Conservation (phyloP, 78 protist species). For the Polysphondylium violaceum region DNA sequence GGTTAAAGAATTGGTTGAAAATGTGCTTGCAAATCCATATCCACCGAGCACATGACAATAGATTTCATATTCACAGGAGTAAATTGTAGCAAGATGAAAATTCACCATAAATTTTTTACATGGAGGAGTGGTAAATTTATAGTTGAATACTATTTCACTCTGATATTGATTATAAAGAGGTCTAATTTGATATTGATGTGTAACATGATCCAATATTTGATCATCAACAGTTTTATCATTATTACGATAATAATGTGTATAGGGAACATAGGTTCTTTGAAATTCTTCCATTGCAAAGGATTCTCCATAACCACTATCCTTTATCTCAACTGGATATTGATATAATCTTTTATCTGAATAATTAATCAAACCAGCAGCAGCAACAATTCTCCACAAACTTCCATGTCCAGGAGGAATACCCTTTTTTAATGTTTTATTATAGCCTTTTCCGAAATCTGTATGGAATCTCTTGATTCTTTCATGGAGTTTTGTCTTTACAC, state of each 20-base stretch:
- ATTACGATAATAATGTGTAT: not conserved
- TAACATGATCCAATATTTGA: not conserved
- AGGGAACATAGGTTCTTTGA: constrained; percentile 13
- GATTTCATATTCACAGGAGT: not conserved
- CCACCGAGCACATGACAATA: not conserved
- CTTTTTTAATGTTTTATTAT: not conserved
- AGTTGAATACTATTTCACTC: not conserved
- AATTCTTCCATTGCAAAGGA: not conserved
- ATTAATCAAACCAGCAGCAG: constrained; percentile 1
- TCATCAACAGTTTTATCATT: not conserved
- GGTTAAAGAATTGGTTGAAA: not conserved
- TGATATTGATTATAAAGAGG: not conserved
- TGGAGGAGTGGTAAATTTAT: not conserved
- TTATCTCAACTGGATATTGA: not conserved
- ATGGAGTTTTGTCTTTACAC: not conserved
- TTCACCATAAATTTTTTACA: not conserved
- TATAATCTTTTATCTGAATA: constrained; percentile 14
- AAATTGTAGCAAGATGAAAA: not conserved
- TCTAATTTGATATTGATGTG: constrained; percentile 1
- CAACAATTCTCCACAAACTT: not conserved
- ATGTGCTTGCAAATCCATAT: not conserved
- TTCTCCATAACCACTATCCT: not conserved
- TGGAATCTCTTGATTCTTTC: not conserved
- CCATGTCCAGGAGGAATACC: not conserved
- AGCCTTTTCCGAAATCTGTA: not conserved